These are phyloP conservation scores for Phytophthora vignae DNA, from an alignment of 352 stramenopile species.

Conservation along the genomic window DNA sequence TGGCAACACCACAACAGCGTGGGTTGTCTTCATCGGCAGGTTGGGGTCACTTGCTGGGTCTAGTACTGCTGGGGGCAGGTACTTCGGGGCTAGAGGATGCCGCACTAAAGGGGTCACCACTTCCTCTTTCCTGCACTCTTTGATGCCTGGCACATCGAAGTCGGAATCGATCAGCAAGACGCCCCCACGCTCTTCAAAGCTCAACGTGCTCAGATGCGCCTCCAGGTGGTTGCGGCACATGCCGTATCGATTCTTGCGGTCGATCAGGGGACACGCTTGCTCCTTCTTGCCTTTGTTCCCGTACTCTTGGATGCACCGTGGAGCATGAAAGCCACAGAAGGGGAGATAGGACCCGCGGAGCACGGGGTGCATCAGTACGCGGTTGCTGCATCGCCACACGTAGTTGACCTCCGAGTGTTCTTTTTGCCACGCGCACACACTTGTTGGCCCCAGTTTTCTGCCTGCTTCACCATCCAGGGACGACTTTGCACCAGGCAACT, in stretches of 20 bases:
- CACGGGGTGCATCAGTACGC: constrained; percentile 68
- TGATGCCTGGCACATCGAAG: constrained; percentile 70
- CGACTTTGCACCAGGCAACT: constrained; percentile 8
- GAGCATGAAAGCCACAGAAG: constrained; percentile 72
- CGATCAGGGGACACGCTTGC: constrained; percentile 51
- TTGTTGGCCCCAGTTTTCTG: constrained; percentile 20
- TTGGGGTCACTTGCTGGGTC: neutral
- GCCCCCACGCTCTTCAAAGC: constrained; percentile 53
- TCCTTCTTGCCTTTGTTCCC: constrained; percentile 48
- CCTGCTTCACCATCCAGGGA: constrained; percentile 1
- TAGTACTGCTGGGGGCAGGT: constrained; percentile 34
- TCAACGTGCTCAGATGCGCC: constrained; percentile 61
- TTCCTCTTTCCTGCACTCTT: constrained; percentile 58
- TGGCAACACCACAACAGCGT: constrained; percentile 28
- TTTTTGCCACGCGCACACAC: constrained; percentile 64
- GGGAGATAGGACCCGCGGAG: constrained; percentile 59
- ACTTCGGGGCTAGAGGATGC: constrained; percentile 65
- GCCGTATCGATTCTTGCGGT: constrained; percentile 65
- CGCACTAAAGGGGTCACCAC: constrained; percentile 22
- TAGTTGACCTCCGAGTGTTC: constrained; percentile 60
- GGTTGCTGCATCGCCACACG: constrained; percentile 68
- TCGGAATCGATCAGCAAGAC: constrained; percentile 62
- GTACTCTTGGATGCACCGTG: constrained; percentile 71
- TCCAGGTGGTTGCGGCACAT: constrained; percentile 81
- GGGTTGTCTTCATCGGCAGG: constrained; percentile 29